phyloP scores from a whole-genome alignment of 2,329 filamentous ascomycete species.

The Alternaria dauci region DNA sequence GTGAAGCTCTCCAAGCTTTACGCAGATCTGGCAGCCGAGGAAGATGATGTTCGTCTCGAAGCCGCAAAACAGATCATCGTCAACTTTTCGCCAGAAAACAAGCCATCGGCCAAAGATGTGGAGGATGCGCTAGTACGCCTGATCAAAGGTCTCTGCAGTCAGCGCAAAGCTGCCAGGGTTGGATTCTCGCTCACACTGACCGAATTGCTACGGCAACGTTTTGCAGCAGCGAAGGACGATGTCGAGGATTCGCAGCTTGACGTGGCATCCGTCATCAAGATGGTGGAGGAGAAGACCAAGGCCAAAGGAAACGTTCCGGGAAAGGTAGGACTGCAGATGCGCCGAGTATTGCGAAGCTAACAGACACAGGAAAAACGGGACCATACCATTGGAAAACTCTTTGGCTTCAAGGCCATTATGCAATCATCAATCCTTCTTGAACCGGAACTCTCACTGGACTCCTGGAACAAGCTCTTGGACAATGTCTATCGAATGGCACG shows the following conservation, averaged over 20 bases:
- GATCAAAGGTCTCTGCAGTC: conserved; percentile 87
- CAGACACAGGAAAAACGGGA: conserved; percentile 80
- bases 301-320: conserved; percentile 62
- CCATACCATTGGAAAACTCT: conserved; percentile 83
- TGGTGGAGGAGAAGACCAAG: conserved; percentile 63
- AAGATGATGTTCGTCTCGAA: conserved; percentile 53
- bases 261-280: conserved; percentile 57
- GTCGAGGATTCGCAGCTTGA: conserved; percentile 48
- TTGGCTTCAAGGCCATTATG: conserved; percentile 86
- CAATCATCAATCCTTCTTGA: conserved; percentile 77
- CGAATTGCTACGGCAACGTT: conserved; percentile 77
- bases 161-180: conserved; percentile 84
- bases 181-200: conserved; percentile 91
- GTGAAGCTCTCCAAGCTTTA: conserved; percentile 57
- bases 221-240: conserved; percentile 55
- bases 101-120: conserved; percentile 49
- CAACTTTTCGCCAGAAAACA: conserved; percentile 51
- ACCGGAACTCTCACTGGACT: conserved; percentile 59
- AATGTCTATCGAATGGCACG: conserved; percentile 76
- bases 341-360: conserved; percentile 22
- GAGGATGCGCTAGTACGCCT: conserved; percentile 60
- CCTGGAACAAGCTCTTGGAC: conserved; percentile 74
- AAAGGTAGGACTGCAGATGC: conserved; percentile 53
- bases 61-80: conserved; percentile 57
- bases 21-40: conserved; percentile 58